Base-by-base conservation (phyloP, 176 grass and related monocot species). In the Ensete glaucum region DNA sequence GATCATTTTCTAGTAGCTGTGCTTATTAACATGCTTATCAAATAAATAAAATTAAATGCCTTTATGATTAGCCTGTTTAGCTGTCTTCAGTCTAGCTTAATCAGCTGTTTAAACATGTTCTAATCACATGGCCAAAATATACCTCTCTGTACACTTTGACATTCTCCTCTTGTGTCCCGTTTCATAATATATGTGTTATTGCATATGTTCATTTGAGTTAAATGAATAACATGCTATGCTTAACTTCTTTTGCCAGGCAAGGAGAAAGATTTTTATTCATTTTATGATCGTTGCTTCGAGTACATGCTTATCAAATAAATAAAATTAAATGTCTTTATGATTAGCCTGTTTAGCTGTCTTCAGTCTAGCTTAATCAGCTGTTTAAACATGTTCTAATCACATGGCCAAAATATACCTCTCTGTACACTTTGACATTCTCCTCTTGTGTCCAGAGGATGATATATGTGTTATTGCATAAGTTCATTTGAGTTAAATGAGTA, bases 181-280 rank as follows among this genome's bases (percentile, higher is more conserved):
- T 50, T 69, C 19, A n/a, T 69, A 34, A 19, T 13, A n/a, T 69
- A 48, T 50, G 34, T 43, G 34, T 43, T 43, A 43, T 43, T 43
- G 34, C 34, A 43, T 43, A 43, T 43, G 27, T 27, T 14, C 11
- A 55, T 56, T 48, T 54, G 26, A 11, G 15, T 22, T 64, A 14
- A 14, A 17, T 50, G 34, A 54, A n/a, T 27, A 52, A 43, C 9
- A 27, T 22, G 14, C 52, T 55, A 68, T 14, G 14, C 15, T 71
- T 59, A 12, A 62, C 67, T 79, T 72, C 75, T 89, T 73, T 84
- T 87, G 63, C 71, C 85, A 98, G 94, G 94, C 12, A 93, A 91
- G 24, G 90, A 98, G 54, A 93, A 87, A 76, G 90, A 98, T 73
- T 98, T 98, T 73, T 98, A 98, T 86, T 91, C 84, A 81, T 98